Base-by-base conservation (phyloP, 305 asterid genomes). In the Rubia tinctorum region DNA sequence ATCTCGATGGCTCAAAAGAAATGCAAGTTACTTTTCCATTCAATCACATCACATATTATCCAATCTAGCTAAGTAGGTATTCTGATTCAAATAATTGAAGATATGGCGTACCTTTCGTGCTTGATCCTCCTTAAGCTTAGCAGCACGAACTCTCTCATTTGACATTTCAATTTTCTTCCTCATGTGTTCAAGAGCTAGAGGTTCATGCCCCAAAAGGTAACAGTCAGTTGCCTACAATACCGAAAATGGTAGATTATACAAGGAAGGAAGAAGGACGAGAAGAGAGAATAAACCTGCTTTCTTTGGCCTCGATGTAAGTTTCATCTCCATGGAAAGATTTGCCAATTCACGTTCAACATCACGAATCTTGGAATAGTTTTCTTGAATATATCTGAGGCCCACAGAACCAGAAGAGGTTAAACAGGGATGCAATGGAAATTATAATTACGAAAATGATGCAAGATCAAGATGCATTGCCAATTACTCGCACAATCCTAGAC, bases 251-350 rank as follows among this genome's bases (percentile, higher is more conserved):
- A 53, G 8, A 53, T 79, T 42, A 34, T 71, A 45, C 69, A 64
- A 51, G 30, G n/a, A n/a, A n/a, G n/a, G n/a, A n/a, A n/a, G n/a
- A 61, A 78, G 61, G 72, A 75, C 34, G 45, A 27, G 56, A 27
- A 51, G 82, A 66, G 68, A 77, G 37, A 73, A 69, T 13, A 71
- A 78, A 90, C 99, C 98, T 73, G 96, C 97, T 86, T 92, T 94
- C 86, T 94, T 92, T 69, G 99, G 98, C 62, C 96, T 98, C 66
- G 98, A 88, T 51, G 97, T 90, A 71, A 95, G 98, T 88, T 92
- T 95, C 97, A 92, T 89, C 88, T 90, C 97, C 96, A 95, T 88
- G 8, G 81, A 75, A 75, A 92, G 95, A 80, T 85, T 89, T 40
- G 85, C 79, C 73, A 92, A 78, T 88, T 95, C 99, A 45, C 97